Base-by-base conservation (phyloP, 2,329 filamentous ascomycete species). In the Leptodontidium sp. region DNA sequence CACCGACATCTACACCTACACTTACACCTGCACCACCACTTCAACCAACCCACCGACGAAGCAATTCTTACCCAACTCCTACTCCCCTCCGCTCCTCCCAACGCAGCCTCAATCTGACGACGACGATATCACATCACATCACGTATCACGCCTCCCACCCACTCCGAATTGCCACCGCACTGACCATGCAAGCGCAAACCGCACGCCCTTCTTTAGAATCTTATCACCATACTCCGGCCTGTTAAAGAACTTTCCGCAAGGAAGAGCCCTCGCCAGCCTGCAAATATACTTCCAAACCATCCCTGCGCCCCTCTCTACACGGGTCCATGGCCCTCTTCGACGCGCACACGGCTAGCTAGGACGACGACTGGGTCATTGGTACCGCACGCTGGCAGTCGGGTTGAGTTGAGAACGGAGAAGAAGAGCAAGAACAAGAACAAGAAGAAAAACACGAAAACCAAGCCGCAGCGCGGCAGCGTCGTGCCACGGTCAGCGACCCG, bases 121-220 rank as follows among this genome's bases (percentile, higher is more conserved):
- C 43, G 11, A 61, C 43, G 35, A 61, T 21, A 61, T 24, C 38
- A 55, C 45, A 61, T 26, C 21, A 61, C 15, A 61, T 24, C 38
- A 55, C 45, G 50, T 53, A n/a, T 49, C 38, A 38, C 24, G 45
- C 63, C 12, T 24, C 49, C 49, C 24, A 26, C 55, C 43, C 21
- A 49, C 61, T 50, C 67, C 45, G 38, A 65, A 66, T 69, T 59
- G 69, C 73, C 67, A 72, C 70, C 64, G 59, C 71, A 73, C 65
- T 69, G 69, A 69, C 64, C 70, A 75, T 75, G 72, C 70, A 69
- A 68, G 68, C 69, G 69, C 72, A 74, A 70, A 75, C 72, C 68
- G 64, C 66, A 43, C 58, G 64, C 58, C 63, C 65, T 68, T 70
- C 70, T 59, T 62, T 65, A 59, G 68, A 43, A 66, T 57, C 49